These are phyloP conservation scores for Aspergillus terreus DNA, from an alignment of 2,329 filamentous ascomycete genomes.

Conservation along the genomic window DNA sequence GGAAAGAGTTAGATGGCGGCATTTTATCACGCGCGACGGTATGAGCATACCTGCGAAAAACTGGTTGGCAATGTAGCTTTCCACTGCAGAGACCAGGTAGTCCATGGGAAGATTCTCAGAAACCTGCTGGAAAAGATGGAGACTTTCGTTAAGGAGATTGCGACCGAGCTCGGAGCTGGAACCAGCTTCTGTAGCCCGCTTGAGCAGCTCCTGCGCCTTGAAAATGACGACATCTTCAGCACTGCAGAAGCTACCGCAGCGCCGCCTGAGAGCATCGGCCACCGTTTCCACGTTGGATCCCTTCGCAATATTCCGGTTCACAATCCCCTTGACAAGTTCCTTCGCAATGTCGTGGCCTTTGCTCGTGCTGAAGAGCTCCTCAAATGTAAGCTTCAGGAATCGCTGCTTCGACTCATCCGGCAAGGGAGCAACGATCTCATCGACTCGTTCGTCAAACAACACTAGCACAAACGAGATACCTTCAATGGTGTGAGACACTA, in stretches of 20 bases:
- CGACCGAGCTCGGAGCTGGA: slow-evolving; percentile 72
- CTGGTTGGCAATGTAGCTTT: slow-evolving; percentile 74
- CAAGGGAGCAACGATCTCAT: slow-evolving; percentile 78
- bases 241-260: slow-evolving; percentile 96
- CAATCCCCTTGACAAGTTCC: slow-evolving; percentile 92
- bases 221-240: slow-evolving; percentile 97
- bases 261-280: slow-evolving; percentile 83
- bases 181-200: slow-evolving; percentile 77
- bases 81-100: slow-evolving; percentile 72
- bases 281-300: slow-evolving; percentile 97
- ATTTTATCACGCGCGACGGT: slow-evolving; percentile 16
- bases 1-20: slow-evolving; percentile 16
- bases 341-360: slow-evolving; percentile 87
- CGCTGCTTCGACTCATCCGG: slow-evolving; percentile 66
- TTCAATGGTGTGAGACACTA: slow-evolving; percentile 89
- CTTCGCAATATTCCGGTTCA: slow-evolving; percentile 95
- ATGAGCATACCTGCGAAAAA: slow-evolving; percentile 69
- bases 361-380: slow-evolving; percentile 75
- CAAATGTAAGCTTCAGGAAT: slow-evolving; percentile 76
- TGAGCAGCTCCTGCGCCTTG: slow-evolving; percentile 93
- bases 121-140: slow-evolving; percentile 84
- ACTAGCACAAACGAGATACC: slow-evolving; percentile 95
- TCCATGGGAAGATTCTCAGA: slow-evolving; percentile 75
- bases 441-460: slow-evolving; percentile 87
- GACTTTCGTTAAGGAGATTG: slow-evolving; percentile 79